Conservation (phyloP, 257 asterid genomes). For the Plantago ovata region DNA sequence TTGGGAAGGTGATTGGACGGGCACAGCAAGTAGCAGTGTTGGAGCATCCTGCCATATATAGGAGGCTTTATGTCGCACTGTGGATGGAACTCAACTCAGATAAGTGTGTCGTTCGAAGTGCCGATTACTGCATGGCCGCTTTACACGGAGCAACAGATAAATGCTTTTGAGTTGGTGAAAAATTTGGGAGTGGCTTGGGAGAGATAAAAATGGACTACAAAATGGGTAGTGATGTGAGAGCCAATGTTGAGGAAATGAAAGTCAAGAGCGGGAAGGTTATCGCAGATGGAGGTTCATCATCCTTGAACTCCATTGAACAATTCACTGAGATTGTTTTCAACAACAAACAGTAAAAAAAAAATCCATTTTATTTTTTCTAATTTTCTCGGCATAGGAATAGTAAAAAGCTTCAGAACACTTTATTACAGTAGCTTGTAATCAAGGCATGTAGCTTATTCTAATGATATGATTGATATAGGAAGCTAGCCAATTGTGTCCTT, state of each 20-base stretch:
- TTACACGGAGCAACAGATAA: constrained; percentile 45
- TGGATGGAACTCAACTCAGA: constrained; percentile 49
- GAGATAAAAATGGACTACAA: constrained; percentile 29
- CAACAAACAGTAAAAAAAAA: not conserved
- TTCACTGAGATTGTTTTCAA: constrained; percentile 33
- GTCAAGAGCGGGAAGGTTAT: constrained; percentile 30
- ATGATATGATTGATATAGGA: no score
- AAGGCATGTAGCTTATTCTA: no score
- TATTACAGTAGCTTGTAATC: no score
- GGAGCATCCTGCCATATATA: constrained; percentile 38
- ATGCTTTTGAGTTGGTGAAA: constrained; percentile 40
- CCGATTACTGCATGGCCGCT: constrained; percentile 43
- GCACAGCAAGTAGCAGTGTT: constrained; percentile 44
- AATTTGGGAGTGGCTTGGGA: constrained; percentile 39
- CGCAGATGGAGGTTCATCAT: constrained; percentile 51
- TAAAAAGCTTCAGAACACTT: no score
- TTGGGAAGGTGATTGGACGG: constrained; percentile 51
- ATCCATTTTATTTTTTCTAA: no score
- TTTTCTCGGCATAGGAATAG: no score
- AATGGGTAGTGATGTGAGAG: constrained; percentile 12
- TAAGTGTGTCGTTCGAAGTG: constrained; percentile 51
- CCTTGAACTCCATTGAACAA: constrained; percentile 22
- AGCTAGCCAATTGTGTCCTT: no score
- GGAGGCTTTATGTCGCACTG: constrained; percentile 52
- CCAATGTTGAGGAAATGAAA: constrained; percentile 39